Evolutionary conservation across 208 protist species (phyloP).

Genomic region (Leptomonas pyrrhocoris): DNA sequence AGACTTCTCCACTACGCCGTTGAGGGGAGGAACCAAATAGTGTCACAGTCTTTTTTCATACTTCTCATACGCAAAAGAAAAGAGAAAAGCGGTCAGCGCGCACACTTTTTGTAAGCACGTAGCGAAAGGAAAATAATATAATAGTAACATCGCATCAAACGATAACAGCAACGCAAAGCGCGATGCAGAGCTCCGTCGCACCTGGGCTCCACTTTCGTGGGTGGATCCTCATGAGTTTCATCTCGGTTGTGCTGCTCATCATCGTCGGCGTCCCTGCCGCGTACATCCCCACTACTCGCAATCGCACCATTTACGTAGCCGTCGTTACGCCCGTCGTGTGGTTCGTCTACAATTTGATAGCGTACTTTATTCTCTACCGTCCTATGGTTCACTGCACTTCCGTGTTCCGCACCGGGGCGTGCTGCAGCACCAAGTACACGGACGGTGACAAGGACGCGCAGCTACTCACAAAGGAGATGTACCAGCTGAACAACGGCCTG

Average conservation of each 20-base stretch:
- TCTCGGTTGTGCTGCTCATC: constrained; percentile 54
- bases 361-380: constrained; percentile 64
- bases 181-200: neutral
- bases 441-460: constrained; percentile 20
- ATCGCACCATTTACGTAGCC: constrained; percentile 58
- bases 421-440: constrained; percentile 29
- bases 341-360: constrained; percentile 46
- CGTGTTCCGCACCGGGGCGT: constrained; percentile 35
- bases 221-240: constrained; percentile 60
- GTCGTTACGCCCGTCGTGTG: constrained; percentile 53
- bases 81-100: too few relatives aligned
- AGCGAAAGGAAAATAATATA: too few relatives aligned
- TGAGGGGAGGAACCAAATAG: neutral
- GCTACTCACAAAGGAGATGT: constrained; percentile 61
- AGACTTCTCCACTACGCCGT: too few relatives aligned
- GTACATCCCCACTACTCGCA: constrained; percentile 39
- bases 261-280: constrained; percentile 50
- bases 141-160: too few relatives aligned
- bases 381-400: constrained; percentile 47
- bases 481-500: constrained; percentile 51
- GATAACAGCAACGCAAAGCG: too few relatives aligned
- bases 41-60: too few relatives aligned
- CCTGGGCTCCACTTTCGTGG: constrained; percentile 38
- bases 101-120: too few relatives aligned
- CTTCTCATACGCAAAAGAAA: too few relatives aligned